Conservation (phyloP, 1,139 yeast genomes). For the Blastobotrys elegans region DNA sequence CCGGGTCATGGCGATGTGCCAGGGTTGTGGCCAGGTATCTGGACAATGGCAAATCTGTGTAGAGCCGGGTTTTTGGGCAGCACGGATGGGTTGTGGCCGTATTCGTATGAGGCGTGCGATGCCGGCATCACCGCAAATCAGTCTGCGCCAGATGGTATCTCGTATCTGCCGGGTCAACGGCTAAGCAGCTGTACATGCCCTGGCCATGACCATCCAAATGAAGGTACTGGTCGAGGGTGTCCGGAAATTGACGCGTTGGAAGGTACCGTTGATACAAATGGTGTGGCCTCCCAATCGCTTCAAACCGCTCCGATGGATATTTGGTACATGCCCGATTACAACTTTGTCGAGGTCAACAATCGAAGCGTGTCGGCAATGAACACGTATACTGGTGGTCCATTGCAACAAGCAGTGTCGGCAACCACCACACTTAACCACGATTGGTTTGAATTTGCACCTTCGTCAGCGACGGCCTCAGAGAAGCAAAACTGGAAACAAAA, state of each 20-base stretch:
- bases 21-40: slow-evolving; percentile 88
- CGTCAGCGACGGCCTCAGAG: slow-evolving; percentile 30
- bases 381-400: slow-evolving; percentile 76
- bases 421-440: slow-evolving; percentile 61
- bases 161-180: slow-evolving; percentile 73
- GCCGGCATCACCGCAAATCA: slow-evolving; percentile 90
- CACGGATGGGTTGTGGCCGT: slow-evolving; percentile 88
- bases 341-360: slow-evolving; percentile 62
- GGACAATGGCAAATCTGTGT: slow-evolving; percentile 84
- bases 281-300: slow-evolving; percentile 74
- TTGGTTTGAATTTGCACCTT: slow-evolving; percentile 57
- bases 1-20: slow-evolving; percentile 66
- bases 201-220: slow-evolving; percentile 75
- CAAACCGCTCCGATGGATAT: slow-evolving; percentile 84
- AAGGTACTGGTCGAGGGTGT: slow-evolving; percentile 79
- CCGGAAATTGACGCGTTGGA: slow-evolving; percentile 86
- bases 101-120: slow-evolving; percentile 75
- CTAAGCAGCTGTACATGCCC: slow-evolving; percentile 65
- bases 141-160: slow-evolving; percentile 74
- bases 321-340: slow-evolving; percentile 81
- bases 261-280: slow-evolving; percentile 54
- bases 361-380: slow-evolving; percentile 61
- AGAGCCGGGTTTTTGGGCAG: slow-evolving; percentile 77
- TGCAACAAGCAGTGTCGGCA: slow-evolving; percentile 79
- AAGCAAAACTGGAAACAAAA: slow-evolving; percentile 25